Evolutionary conservation across 768 basidiomycete genomes (phyloP), one percentile per base, ranked within the genome.

Genomic region (Neoboletus magnificus): DNA sequence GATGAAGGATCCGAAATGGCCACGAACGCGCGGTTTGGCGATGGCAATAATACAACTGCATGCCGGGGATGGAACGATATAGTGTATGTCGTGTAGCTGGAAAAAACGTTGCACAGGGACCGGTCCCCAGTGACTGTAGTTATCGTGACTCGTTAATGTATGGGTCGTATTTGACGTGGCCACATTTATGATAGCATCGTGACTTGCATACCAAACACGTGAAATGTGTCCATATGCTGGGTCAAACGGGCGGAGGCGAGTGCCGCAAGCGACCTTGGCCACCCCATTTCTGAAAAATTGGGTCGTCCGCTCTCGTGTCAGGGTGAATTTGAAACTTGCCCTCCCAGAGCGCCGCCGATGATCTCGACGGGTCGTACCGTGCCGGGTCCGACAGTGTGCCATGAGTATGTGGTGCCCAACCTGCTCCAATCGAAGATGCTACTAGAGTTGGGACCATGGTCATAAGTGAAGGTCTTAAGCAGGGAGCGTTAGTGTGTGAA

Each of bases 291-390:
- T 56, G 58, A 58, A 71, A 73, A 25, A 74, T 71, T 3, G 76
- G 76, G 62, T 95, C 91, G 56, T 89, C 83, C 32, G 71, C 75
- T 44, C 81, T 76, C 3, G 93, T 95, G 36, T 90, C 91, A 0
- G 93, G 93, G 66, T 97, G 94, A 7, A 96, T 76, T 68, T 93
- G 91, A 16, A 93, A 77, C 71, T 82, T 89, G 58, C 92, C 92
- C 68, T 89, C 84, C 85, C 85, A 91, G 8, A 93, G 77, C 2
- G 89, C 90, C 11, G 90, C 86, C 30, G 90, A 87, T 11, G 90
- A 87, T 67, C 79, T 80, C 32, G 91, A 91, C 16, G 92, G 90
- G 69, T 93, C 88, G 54, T 78, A 75, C 48, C 82, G 78, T 27
- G 89, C 83, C 32, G 91, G 91, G 70, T 93, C 87, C 1, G 86